These are phyloP conservation scores for Fusarium pseudoanthophilum DNA, from an alignment of 2,329 filamentous ascomycete genomes.

Conservation along the genomic window DNA sequence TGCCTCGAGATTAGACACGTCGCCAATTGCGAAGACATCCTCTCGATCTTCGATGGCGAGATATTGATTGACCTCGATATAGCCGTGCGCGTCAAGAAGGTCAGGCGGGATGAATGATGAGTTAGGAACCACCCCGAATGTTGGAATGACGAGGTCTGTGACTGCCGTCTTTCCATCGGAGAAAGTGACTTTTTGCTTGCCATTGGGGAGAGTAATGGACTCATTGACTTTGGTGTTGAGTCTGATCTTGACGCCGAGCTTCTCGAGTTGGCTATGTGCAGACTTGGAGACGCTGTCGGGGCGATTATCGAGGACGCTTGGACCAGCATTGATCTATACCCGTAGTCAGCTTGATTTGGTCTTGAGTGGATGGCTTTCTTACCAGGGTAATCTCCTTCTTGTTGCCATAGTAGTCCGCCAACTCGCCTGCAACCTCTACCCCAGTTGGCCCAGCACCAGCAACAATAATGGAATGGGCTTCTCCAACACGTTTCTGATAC, in stretches of 20 bases:
- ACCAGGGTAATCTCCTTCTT: background rate
- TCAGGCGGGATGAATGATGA: background rate
- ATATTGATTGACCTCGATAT: background rate
- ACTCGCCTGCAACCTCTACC: background rate
- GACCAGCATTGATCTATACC: background rate
- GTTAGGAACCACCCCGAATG: background rate
- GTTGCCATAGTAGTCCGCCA: background rate
- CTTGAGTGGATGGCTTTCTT: accelerated
- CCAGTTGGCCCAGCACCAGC: background rate
- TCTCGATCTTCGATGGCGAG: background rate
- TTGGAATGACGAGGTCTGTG: background rate
- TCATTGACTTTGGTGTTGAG: background rate
- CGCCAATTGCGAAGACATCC: background rate
- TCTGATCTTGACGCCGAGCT: background rate
- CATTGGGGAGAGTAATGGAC: background rate
- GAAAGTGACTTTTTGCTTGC: background rate
- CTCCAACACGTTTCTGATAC: background rate
- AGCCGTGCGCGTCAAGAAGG: background rate
- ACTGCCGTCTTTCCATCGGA: background rate
- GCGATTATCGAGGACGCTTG: background rate
- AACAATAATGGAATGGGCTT: background rate
- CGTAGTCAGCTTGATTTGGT: background rate
- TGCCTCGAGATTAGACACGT: background rate
- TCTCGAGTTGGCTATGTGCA: background rate
- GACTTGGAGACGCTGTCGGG: background rate